A percentile compares a stretch with the other conserved stretches of the same genome.
Evolutionary conservation across 768 basidiomycete genomes (phyloP).

Genomic region (Suillus americanus): DNA sequence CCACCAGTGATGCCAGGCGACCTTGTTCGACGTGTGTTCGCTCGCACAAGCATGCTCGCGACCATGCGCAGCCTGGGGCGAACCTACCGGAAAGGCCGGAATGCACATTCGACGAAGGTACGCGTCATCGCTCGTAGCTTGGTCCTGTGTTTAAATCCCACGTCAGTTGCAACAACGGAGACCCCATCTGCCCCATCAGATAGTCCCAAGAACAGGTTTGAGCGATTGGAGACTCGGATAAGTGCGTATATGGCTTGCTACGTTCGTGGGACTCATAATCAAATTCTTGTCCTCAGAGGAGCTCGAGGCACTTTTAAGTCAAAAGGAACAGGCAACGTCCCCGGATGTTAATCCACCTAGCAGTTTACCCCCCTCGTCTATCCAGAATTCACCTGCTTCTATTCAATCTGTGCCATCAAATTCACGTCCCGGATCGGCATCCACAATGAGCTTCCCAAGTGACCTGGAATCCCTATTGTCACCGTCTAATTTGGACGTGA

Average conservation of each 20-base stretch:
- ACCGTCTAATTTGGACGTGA: background rate
- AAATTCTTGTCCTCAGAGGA: conserved; percentile 48
- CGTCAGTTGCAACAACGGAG: conserved; percentile 39
- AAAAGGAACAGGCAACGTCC: conserved; percentile 42
- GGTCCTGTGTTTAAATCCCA: conserved; percentile 3
- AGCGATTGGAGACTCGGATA: conserved; percentile 66
- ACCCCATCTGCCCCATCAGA: conserved; percentile 37
- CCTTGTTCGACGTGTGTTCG: conserved; percentile 79
- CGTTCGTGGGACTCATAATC: conserved; percentile 1
- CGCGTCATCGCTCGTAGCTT: conserved; percentile 6
- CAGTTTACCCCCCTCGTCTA: conserved; percentile 4
- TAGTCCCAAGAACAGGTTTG: conserved; percentile 58
- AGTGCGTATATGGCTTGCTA: conserved; percentile 40
- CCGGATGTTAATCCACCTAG: conserved; percentile 7
- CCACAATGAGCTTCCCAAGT: background rate
- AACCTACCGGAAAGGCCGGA: conserved; percentile 56
- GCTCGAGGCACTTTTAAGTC: conserved; percentile 62
- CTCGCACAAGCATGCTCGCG: conserved; percentile 67
- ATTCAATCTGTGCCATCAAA: conserved; percentile 23
- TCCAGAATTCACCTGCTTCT: conserved; percentile 24
- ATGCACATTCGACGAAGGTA: conserved; percentile 79
- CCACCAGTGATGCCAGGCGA: conserved; percentile 64
- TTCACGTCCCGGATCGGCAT: background rate
- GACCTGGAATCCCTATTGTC: background rate
- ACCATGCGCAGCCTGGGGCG: conserved; percentile 59